A percentile compares a stretch with the other conserved stretches of the same genome.
phyloP scores from a whole-genome alignment of 768 basidiomycete species.

The Tulasnella sp. region DNA sequence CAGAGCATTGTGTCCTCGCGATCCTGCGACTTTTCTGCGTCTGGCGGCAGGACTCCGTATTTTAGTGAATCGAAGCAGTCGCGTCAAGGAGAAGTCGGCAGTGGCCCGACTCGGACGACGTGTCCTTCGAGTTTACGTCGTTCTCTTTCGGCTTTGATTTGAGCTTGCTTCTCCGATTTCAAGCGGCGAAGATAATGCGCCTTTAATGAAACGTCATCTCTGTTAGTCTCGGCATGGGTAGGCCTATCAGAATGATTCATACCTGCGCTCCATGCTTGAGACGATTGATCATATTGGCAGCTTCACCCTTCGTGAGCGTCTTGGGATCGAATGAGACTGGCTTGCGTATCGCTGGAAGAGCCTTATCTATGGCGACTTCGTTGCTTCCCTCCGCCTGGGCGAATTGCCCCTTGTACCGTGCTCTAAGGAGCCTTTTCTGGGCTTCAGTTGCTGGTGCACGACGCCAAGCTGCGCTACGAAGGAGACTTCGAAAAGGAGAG shows the following conservation, averaged over 20 bases:
- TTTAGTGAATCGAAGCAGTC: no score
- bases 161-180: constrained; percentile 47
- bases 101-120: constrained; percentile 59
- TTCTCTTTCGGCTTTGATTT: constrained; percentile 51
- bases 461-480: constrained; percentile 66
- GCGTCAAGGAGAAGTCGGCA: neutral
- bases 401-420: constrained; percentile 44
- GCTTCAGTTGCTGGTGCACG: constrained; percentile 54
- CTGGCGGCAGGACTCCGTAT: no score
- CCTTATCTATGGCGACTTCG: neutral
- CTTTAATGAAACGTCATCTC: neutral
- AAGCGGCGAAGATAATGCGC: constrained; percentile 51
- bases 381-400: neutral
- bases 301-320: constrained; percentile 69
- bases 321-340: constrained; percentile 34
- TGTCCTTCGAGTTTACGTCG: constrained; percentile 49
- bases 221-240: neutral
- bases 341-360: neutral
- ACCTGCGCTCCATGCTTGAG: constrained; percentile 74
- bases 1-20: no score
- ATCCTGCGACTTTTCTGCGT: no score
- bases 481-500: constrained; percentile 45
- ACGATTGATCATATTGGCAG: constrained; percentile 73
- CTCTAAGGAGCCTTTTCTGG: constrained; percentile 57
- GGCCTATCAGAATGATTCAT: constrained; percentile 18